These are phyloP conservation scores for Pterocarpus macrocarpus DNA, from an alignment of 306 rosid genomes.

Conservation along the genomic window DNA sequence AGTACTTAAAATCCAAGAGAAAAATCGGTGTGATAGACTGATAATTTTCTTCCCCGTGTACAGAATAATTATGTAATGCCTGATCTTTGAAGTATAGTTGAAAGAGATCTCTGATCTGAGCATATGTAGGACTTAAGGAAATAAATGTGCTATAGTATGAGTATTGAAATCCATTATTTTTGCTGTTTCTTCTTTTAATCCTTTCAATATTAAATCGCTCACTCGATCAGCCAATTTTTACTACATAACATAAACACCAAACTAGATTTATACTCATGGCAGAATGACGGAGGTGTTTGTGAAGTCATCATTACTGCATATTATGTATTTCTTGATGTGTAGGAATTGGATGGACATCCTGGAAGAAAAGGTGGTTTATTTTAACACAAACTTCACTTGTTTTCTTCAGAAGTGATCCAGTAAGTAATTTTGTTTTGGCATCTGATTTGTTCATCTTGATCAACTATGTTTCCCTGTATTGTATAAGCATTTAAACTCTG, in stretches of 20 bases:
- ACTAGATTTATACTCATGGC: slow-evolving; percentile 7
- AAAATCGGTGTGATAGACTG: background rate
- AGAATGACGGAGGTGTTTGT: slow-evolving; percentile 13
- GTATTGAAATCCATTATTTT: background rate
- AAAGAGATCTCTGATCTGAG: slow-evolving; percentile 5
- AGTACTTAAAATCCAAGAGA: background rate
- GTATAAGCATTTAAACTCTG: background rate
- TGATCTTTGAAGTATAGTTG: slow-evolving; percentile 8
- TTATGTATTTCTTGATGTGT: slow-evolving; percentile 38
- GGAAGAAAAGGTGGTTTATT: slow-evolving; percentile 99
- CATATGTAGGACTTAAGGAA: slow-evolving; percentile 1
- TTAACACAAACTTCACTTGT: slow-evolving; percentile 90
- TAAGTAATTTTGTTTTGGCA: slow-evolving; percentile 61
- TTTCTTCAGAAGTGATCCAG: slow-evolving; percentile 99
- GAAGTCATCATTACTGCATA: slow-evolving; percentile 30
- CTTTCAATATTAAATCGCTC: slow-evolving; percentile 9
- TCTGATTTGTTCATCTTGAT: slow-evolving; percentile 32
- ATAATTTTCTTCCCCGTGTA: slow-evolving; percentile 3
- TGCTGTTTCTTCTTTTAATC: slow-evolving; percentile 29
- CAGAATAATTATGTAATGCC: slow-evolving; percentile 21
- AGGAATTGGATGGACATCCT: slow-evolving; percentile 99
- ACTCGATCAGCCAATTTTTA: background rate
- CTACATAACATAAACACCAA: slow-evolving; percentile 9
- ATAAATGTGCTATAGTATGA: background rate
- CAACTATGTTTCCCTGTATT: background rate